Conservation (phyloP, 192 early-diverging fungal species). For the Coemansia asiatica region DNA sequence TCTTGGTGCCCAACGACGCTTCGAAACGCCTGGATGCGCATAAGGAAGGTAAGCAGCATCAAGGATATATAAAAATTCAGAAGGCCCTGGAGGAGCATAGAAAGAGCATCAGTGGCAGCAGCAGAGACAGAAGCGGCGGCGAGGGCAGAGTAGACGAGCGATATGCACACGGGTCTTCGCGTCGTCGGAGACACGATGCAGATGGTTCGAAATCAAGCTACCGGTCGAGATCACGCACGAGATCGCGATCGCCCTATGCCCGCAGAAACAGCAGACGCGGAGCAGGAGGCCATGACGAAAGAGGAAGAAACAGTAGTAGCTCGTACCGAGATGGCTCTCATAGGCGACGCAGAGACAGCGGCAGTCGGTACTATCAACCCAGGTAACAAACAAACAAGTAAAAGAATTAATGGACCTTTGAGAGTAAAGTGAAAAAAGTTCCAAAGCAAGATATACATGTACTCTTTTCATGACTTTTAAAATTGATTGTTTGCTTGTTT, state of each 20-base stretch:
- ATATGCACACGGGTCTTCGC: slow-evolving; percentile 7
- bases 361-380: not conserved
- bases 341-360: slow-evolving; percentile 28
- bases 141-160: slow-evolving; percentile 21
- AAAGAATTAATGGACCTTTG: not conserved
- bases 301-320: slow-evolving; percentile 1
- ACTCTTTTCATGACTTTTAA: too few relatives aligned
- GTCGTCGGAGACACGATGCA: slow-evolving; percentile 18
- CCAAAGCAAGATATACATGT: too few relatives aligned
- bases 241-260: slow-evolving; percentile 27
- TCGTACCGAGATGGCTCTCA: slow-evolving; percentile 26
- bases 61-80: slow-evolving; percentile 76
- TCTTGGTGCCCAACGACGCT: slow-evolving; percentile 80
- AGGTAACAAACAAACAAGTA: not conserved
- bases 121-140: slow-evolving; percentile 11
- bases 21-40: slow-evolving; percentile 81
- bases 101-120: slow-evolving; percentile 10
- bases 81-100: slow-evolving; percentile 70
- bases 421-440: too few relatives aligned
- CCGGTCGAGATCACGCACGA: slow-evolving; percentile 12
- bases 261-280: slow-evolving; percentile 15
- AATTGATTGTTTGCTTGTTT: too few relatives aligned
- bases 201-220: not conserved
- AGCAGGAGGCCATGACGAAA: slow-evolving; percentile 14
- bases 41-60: slow-evolving; percentile 81